Percentiles rank a stretch among this genome's conserved stretches.
These are phyloP conservation scores for Xylariales sp. DNA, from an alignment of 2,329 filamentous ascomycete species.

Conservation along the genomic window DNA sequence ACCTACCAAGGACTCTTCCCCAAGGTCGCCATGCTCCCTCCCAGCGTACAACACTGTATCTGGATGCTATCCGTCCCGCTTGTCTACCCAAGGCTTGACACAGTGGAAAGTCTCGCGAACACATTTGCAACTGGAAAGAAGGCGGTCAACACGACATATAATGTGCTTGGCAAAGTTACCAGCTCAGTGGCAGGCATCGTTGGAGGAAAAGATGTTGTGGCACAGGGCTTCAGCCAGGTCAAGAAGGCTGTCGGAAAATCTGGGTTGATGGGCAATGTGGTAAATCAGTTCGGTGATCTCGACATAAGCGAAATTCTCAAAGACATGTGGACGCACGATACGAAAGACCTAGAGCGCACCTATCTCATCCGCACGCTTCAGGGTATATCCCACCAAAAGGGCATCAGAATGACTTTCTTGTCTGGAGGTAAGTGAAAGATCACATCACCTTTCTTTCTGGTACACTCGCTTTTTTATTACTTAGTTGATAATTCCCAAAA, in stretches of 20 bases:
- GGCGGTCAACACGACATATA: constrained; percentile 93
- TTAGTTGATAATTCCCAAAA: no score
- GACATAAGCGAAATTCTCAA: constrained; percentile 91
- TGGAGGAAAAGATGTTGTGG: constrained; percentile 88
- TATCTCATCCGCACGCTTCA: constrained; percentile 95
- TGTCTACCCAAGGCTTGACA: constrained; percentile 86
- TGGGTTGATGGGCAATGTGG: constrained; percentile 89
- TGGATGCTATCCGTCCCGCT: constrained; percentile 93
- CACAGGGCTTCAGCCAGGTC: constrained; percentile 87
- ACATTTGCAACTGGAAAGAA: constrained; percentile 95
- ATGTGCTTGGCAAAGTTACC: constrained; percentile 90
- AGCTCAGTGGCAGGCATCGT: constrained; percentile 94
- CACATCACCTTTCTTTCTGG: no score
- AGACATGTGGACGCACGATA: constrained; percentile 98
- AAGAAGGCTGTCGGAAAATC: constrained; percentile 96
- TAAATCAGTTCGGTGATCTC: constrained; percentile 95
- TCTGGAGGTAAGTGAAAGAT: constrained; percentile 71
- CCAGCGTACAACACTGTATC: constrained; percentile 92
- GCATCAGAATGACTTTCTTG: constrained; percentile 92
- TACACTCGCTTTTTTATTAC: no score
- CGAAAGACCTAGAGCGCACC: constrained; percentile 93
- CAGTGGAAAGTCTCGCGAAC: constrained; percentile 84
- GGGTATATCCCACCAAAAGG: constrained; percentile 92
- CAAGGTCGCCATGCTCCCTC: constrained; percentile 85
- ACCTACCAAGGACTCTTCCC: constrained; percentile 98